Conservation (phyloP, 495 filamentous ascomycete species). For the Letharia lupina region DNA sequence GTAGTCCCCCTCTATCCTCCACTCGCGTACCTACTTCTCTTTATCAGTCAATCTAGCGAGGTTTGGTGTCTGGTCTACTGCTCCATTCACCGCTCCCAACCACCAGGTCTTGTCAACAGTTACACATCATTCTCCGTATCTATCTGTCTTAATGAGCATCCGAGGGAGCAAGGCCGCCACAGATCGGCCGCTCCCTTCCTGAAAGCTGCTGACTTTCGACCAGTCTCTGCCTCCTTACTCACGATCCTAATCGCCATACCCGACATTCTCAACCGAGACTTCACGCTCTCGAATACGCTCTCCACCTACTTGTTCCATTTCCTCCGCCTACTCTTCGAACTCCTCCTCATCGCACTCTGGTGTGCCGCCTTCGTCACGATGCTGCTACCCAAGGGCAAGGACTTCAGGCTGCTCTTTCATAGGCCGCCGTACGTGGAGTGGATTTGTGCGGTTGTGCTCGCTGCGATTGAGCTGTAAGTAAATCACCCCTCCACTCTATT, state of each 20-base stretch:
- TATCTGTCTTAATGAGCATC: too few relatives aligned
- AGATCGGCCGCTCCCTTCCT: too few relatives aligned
- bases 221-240: background rate
- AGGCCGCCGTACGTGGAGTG: slow-evolving; percentile 21
- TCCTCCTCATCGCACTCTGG: slow-evolving; percentile 14
- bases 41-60: background rate
- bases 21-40: too few relatives aligned
- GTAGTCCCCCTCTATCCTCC: background rate
- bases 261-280: background rate
- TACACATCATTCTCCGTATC: too few relatives aligned
- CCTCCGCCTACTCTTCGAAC: slow-evolving; percentile 5
- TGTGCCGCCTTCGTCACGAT: slow-evolving; percentile 12
- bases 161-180: too few relatives aligned
- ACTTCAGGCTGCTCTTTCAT: slow-evolving; percentile 16
- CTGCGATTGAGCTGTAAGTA: slow-evolving; percentile 17
- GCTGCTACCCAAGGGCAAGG: slow-evolving; percentile 23
- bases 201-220: background rate
- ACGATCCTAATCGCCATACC: slow-evolving; percentile 5
- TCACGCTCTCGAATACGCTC: background rate
- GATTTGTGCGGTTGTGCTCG: slow-evolving; percentile 12
- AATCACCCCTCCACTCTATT: background rate
- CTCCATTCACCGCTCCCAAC: background rate
- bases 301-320: slow-evolving; percentile 1
- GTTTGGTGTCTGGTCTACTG: background rate
- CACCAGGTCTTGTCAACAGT: background rate